Evolutionary conservation across 371 early-diverging fungal species (phyloP), one percentile per base, ranked within the genome.

Genomic region (Nematocida ironsii): DNA sequence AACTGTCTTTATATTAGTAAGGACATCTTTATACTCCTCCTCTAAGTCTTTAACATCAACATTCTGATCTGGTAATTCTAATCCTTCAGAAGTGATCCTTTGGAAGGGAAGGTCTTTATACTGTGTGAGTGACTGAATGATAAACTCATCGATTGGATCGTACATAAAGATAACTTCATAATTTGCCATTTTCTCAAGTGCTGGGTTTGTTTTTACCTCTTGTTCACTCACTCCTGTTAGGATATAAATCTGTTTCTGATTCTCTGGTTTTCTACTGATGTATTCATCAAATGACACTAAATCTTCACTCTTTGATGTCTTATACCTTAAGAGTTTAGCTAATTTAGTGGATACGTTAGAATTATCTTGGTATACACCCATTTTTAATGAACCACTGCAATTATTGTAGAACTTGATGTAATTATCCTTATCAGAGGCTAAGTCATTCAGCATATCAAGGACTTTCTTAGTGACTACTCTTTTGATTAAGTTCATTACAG

Each of bases 81-180:
- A 84, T 58, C 92, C 92, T 16, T 90, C 91, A 84, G 93, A 92
- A 74, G 90, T 92, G 44, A 94, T 90, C 82, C 91, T 91, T 73
- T 91, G 91, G 83, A 96, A 90, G 72, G 87, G 85, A 76, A 91
- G 89, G 52, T 91, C 92, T 60, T 93, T 90, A 86, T 90, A 94
- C 54, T 90, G 90, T 56, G 86, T 90, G 62, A 94, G 83, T 87
- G 94, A 94, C 73, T 90, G 94, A 82, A 92, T 85, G 74, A 93
- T 88, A 84, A 92, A 91, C 87, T 95, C 95, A 83, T 96, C 96
- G 73, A 94, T 89, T n/a, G 94, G 91, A 73, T 94, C 94, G 23
- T 86, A 85, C 88, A 95, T 90, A 87, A 90, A 93, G 57, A 96
- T 84, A 33, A 96, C 94, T 85, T 94, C 94, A 76, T 91, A 94